phyloP scores from a whole-genome alignment of 371 early-diverging fungal species.

The Nematocida sp. region DNA sequence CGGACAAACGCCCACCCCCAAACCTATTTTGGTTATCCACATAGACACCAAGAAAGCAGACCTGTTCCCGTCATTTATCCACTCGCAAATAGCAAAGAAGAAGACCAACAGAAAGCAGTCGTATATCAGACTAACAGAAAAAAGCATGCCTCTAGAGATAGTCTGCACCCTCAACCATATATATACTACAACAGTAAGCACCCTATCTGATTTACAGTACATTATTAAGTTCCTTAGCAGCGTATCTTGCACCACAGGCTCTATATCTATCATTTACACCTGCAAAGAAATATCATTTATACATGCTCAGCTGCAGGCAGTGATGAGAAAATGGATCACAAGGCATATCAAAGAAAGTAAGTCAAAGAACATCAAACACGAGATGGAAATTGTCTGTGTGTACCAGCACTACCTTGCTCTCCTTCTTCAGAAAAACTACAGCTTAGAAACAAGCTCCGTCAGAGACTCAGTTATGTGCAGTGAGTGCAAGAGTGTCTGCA shows the following conservation, averaged over 20 bases:
- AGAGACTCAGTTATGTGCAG: not conserved
- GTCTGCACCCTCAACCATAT: slow-evolving; percentile 14
- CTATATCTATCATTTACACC: not conserved
- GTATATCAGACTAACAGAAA: not conserved
- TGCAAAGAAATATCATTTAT: slow-evolving; percentile 23
- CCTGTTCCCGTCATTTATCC: slow-evolving; percentile 23
- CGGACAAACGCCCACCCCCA: too few species aligned
- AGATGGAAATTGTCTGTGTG: not conserved
- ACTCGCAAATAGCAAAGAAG: slow-evolving; percentile 8
- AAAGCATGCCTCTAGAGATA: slow-evolving; percentile 32
- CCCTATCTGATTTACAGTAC: not conserved
- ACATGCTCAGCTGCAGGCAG: slow-evolving; percentile 13
- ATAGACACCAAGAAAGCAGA: slow-evolving; percentile 46
- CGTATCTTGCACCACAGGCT: not conserved
- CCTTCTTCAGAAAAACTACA: not conserved
- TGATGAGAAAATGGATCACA: slow-evolving; percentile 15
- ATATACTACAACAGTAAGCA: not conserved
- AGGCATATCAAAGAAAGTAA: not conserved
- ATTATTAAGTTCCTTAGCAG: not conserved
- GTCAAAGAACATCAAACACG: not conserved
- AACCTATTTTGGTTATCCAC: slow-evolving; percentile 8
- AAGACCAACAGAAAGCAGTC: not conserved
- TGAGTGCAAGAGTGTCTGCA: not conserved
- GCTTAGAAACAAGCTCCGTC: not conserved
- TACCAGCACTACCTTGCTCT: slow-evolving; percentile 9